phyloP scores from a whole-genome alignment of 768 basidiomycete genomes.

The Tylopilus sp. region DNA sequence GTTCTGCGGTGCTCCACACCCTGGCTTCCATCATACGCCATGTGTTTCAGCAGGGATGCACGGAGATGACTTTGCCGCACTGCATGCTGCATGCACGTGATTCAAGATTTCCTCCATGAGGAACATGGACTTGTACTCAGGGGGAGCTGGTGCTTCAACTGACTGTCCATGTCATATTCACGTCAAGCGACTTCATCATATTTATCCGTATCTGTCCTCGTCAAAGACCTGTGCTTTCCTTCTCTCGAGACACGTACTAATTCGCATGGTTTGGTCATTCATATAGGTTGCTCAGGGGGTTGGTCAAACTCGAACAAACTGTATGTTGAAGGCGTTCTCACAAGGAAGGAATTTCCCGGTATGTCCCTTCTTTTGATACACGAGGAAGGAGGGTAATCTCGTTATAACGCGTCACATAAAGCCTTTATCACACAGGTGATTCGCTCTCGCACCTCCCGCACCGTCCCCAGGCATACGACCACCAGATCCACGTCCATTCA shows the following conservation, averaged over 20 bases:
- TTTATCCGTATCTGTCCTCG: neutral
- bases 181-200: neutral
- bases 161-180: neutral
- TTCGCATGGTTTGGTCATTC: neutral
- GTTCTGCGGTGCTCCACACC: neutral
- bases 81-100: constrained; percentile 8
- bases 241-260: neutral
- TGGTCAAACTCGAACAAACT: neutral
- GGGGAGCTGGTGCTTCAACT: neutral
- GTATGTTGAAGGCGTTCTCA: constrained; percentile 13
- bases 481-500: constrained; percentile 10
- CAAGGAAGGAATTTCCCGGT: constrained; percentile 20
- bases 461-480: constrained; percentile 25
- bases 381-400: constrained; percentile 13
- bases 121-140: neutral
- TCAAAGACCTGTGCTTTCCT: neutral
- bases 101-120: neutral
- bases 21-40: neutral
- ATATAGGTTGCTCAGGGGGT: neutral
- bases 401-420: constrained; percentile 24
- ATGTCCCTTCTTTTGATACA: constrained; percentile 27
- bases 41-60: constrained; percentile 4
- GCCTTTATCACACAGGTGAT: constrained; percentile 3
- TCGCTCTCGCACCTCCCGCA: constrained; percentile 10
- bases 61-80: constrained; percentile 25